Evolutionary conservation across 441 rosid genomes (phyloP).

Genomic region (Manihot esculenta): DNA sequence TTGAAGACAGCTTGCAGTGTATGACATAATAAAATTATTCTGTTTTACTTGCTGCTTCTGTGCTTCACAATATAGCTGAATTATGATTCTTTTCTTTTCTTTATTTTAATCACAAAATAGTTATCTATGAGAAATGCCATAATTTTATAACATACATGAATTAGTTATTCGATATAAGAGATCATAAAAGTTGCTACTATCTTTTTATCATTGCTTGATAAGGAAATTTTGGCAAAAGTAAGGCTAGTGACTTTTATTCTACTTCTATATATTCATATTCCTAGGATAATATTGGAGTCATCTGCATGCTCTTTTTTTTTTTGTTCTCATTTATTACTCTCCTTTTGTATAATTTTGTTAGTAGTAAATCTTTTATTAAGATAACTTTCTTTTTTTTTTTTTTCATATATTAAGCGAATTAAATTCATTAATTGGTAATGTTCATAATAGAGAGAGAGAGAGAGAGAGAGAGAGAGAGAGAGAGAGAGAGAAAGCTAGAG

Average conservation of each 20-base stretch:
- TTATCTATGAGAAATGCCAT: not conserved
- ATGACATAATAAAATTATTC: constrained; percentile 27
- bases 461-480: not conserved
- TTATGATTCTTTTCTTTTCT: not conserved
- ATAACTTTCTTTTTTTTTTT: not conserved
- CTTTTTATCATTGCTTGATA: not conserved
- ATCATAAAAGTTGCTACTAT: not conserved
- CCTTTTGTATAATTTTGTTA: not conserved
- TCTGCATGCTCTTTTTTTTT: not conserved
- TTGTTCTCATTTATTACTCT: not conserved
- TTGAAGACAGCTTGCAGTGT: constrained; percentile 89
- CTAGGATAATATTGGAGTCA: not conserved
- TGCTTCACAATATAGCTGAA: not conserved
- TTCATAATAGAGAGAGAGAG: not conserved
- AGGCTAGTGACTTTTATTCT: not conserved
- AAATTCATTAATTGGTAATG: not conserved
- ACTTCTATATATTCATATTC: not conserved
- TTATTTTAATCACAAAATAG: not conserved
- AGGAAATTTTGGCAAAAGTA: not conserved
- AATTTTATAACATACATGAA: not conserved
- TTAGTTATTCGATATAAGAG: not conserved
- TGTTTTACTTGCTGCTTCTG: not conserved
- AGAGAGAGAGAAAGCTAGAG: not conserved
- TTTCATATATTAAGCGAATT: not conserved
- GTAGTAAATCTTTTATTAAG: not conserved